Evolutionary conservation across 176 grass and related monocot genomes (phyloP), one percentile per base, ranked within the genome.

Genomic region (Hordeum marinum): DNA sequence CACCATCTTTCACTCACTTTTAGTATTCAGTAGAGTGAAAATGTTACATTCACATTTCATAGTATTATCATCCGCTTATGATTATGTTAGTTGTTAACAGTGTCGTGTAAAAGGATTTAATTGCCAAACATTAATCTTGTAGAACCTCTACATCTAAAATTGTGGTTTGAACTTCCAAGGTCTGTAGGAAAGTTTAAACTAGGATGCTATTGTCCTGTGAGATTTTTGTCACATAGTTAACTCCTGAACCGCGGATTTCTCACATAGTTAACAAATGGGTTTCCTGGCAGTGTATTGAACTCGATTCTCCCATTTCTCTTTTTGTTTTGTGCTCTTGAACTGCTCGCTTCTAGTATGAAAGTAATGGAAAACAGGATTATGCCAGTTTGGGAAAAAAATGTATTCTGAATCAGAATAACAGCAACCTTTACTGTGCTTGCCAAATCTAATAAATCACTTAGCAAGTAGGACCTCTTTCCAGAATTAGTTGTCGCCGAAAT

Each of bases 351-450:
- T 2, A 24, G n/a, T 71, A 46, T 45, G 69, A 14, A 73, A 73
- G 41, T 73, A 29, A 73, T 5, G 42, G 13, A 73, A 73, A 48
- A 29, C 17, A 43, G n/a, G 13, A 48, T 25, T 73, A 48, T 73
- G 24, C 70, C 45, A 2, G 13, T 73, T 27, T 48, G 42, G 8
- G 14, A 5, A 32, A 20, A 20, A 21, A 29, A 32, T 21, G 45
- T 43, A 46, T 46, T 46, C 17, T 66, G 61, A 80, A 66, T 66
- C 39, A 80, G 77, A 80, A 80, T 24, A 66, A 66, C 45, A 35
- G 18, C 62, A 68, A 50, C 63, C 20, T 67, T 23, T 3, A 52
- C 72, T 54, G 17, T 79, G 3, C 20, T 80, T 66, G 20, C 3
- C 7, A 45, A 29, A 74, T 20, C 8, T 52, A 1, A 24, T 80